Base-by-base conservation (phyloP, 306 rosid genomes). In the Arachis hypogaea region DNA sequence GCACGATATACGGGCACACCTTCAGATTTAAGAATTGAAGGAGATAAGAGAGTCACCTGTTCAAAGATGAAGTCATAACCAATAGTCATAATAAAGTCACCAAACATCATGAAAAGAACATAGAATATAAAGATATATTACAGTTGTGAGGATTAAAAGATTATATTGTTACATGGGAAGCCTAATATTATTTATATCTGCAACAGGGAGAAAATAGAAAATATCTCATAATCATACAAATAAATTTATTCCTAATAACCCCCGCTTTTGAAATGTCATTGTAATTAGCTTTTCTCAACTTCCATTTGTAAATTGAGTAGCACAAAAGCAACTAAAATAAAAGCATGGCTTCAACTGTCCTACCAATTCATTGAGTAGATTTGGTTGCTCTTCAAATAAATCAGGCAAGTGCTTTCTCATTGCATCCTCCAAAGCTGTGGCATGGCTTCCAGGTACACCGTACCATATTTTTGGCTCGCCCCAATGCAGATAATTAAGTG, bases 381-480 rank as follows among this genome's bases (percentile, higher is more conserved):
- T 77, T 50, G 99, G 99, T 60, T 91, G 93, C 71, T 92, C 96
- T 72, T 89, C 89, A 67, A 94, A 94, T 74, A 94, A 84, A 82
- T 86, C 92, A 0, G 99, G 96, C 58, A 94, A 84, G 78, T 92
- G 81, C 81, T 77, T 90, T 74, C 78, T 89, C 99, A 94, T 92
- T 14, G 90, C 82, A 73, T 73, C 82, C 87, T 94, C 99, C 80
- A 94, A 76, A 77, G 81, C 81, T 30, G 82, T 57, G 43, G 97
- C 97, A 68, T 81, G 87, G 71, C 73, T 84, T 60, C 95, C 97
- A 38, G 99, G 88, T 73, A 92, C 93, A 40, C 99, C 99, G 80
- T 94, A 94, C 99, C 99, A 94, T 46, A 94, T 86, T 83, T 89
- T 94, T n/a, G 97, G 96, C 65, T 86, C 97, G 51, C 99, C 99